These are phyloP conservation scores for Backusella circina DNA, from an alignment of 192 early-diverging fungal species.

Conservation along the genomic window DNA sequence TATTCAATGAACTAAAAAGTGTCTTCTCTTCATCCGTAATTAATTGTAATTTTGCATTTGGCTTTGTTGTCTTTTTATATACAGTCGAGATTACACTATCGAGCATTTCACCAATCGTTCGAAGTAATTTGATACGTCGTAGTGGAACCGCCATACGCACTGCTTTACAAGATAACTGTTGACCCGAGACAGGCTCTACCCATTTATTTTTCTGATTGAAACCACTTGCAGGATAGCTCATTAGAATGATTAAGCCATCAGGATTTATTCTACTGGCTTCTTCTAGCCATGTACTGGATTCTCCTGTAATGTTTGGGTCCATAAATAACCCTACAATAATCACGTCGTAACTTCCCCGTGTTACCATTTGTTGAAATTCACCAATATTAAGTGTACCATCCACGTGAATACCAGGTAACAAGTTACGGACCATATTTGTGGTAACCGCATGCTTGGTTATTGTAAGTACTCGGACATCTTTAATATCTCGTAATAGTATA, in stretches of 20 bases:
- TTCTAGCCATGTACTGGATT: not conserved
- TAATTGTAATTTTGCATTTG: constrained; percentile 21
- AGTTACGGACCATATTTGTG: constrained; percentile 10
- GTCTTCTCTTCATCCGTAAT: constrained; percentile 37
- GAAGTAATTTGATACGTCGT: constrained; percentile 42
- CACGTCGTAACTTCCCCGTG: constrained; percentile 9
- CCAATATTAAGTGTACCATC: constrained; percentile 5
- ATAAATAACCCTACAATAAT: constrained; percentile 24
- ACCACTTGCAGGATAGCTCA: constrained; percentile 21
- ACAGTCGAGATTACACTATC: constrained; percentile 27
- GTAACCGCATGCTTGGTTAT: constrained; percentile 2
- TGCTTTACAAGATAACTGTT: constrained; percentile 5
- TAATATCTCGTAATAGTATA: not conserved
- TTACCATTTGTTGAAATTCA: constrained; percentile 5
- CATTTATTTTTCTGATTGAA: not conserved
- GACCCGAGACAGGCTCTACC: not conserved
- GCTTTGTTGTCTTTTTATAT: constrained; percentile 26
- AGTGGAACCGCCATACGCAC: constrained; percentile 38
- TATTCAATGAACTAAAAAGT: constrained; percentile 37
- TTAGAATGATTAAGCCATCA: constrained; percentile 14
- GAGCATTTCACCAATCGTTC: constrained; percentile 37
- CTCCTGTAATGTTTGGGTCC: not conserved
- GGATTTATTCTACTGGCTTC: not conserved
- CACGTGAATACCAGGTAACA: not conserved
- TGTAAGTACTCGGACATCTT: not conserved